Conservation (phyloP, 2,329 filamentous ascomycete species). For the Colletotrichum kahawae region DNA sequence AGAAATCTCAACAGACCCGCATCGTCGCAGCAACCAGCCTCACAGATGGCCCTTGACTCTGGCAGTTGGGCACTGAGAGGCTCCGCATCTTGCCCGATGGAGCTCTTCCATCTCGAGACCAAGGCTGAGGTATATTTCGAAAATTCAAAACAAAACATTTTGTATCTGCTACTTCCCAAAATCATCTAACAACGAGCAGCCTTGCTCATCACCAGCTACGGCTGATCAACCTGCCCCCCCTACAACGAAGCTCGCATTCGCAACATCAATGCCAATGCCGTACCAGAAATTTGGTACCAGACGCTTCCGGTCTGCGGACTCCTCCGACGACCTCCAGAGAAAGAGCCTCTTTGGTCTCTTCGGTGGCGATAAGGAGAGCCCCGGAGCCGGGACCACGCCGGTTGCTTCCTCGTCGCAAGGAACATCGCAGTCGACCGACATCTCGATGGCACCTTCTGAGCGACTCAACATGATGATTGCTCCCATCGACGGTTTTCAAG, state of each 20-base stretch:
- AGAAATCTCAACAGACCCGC: not conserved
- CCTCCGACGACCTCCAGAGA: not conserved
- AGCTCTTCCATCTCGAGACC: not conserved
- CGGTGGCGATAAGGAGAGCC: not conserved
- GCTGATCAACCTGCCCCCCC: not conserved
- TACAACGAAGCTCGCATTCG: not conserved
- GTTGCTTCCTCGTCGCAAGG: not conserved
- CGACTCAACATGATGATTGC: not conserved
- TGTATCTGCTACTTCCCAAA: not conserved
- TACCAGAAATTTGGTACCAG: not conserved
- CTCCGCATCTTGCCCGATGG: not conserved
- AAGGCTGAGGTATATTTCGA: not conserved
- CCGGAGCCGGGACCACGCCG: not conserved
- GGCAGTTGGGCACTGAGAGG: not conserved
- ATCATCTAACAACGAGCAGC: not conserved
- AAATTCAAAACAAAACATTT: not conserved
- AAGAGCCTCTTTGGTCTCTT: conserved; percentile 3
- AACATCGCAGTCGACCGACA: not conserved
- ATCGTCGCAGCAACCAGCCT: not conserved
- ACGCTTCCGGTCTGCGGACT: not conserved
- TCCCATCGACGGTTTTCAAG: not conserved
- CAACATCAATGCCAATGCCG: not conserved
- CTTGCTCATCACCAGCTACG: not conserved
- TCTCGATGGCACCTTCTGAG: not conserved
- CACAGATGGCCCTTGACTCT: not conserved